Evolutionary conservation across 163 green algal species (phyloP), one percentile per base, ranked within the genome.

Genomic region (Volvox carteri): DNA sequence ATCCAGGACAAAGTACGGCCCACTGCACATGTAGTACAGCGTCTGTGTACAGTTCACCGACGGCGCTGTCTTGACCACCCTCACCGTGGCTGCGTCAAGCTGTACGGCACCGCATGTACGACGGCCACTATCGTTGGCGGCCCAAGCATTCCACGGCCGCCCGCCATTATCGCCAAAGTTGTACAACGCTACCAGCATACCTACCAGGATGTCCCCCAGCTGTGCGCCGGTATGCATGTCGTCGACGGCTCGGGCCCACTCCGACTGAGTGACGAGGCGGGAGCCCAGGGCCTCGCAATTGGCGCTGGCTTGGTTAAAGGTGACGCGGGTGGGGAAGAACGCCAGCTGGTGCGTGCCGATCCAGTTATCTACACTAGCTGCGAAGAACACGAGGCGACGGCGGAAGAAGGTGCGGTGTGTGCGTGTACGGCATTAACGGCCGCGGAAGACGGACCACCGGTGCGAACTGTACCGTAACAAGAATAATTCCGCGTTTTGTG

Each of bases 91-190:
- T 3, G 25, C 19, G 25, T 86, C 78, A 4, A 86, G 8, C 58
- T 86, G 39, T n/a, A 86, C 39, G 39, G 78, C 78, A 19, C 52
- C 37, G 39, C 78, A 86, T 65, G 54, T 65, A 65, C 54, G 54
- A 11, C 1, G 46, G 52, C 23, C 23, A 35, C 25, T 21, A 56
- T 25, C 37, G 54, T 41, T 46, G 56, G 35, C 25, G 28, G 9
- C 41, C 78, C 78, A 86, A 14, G 41, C 56, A 25, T 86, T 28
- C 78, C 78, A 86, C 5, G 77, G 78, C 44, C 42, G 62, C 23
- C 44, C 46, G 44, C 44, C 41, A 65, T 86, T 86, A 41, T 88
- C 83, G 1, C 83, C 83, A 37, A 81, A 83, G 25, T 88, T 48
- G 37, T 50, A 88, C 83, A 81, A 25, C 8, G n/a, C 37, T 35